A percentile compares a stretch with the other conserved stretches of the same genome.
These are phyloP conservation scores for Periconia digitata DNA, from an alignment of 2,329 filamentous ascomycete species.

Conservation along the genomic window DNA sequence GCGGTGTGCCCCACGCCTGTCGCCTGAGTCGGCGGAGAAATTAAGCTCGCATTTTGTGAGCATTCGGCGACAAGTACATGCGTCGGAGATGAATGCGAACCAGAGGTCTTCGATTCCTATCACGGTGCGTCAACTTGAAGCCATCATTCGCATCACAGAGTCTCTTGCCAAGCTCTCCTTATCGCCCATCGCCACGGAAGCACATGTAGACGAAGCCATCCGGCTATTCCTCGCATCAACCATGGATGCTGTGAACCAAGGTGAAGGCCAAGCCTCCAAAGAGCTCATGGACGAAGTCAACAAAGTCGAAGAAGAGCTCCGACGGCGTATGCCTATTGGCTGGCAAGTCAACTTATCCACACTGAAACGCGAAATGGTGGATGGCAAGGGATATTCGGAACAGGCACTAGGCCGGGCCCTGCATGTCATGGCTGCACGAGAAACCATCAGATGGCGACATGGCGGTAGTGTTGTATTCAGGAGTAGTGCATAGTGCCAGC, in stretches of 20 bases:
- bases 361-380: conserved; percentile 85
- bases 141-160: conserved; percentile 95
- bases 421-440: conserved; percentile 81
- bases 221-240: conserved; percentile 93
- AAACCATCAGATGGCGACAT: conserved; percentile 80
- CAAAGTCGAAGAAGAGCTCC: conserved; percentile 86
- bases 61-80: conserved; percentile 91
- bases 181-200: conserved; percentile 81
- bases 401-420: conserved; percentile 81
- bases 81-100: conserved; percentile 86
- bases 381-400: conserved; percentile 87
- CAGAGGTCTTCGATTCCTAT: conserved; percentile 92
- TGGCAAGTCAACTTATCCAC: conserved; percentile 92
- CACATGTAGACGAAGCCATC: conserved; percentile 96
- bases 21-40: conserved; percentile 88
- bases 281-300: conserved; percentile 89
- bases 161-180: conserved; percentile 90
- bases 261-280: conserved; percentile 73
- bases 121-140: conserved; percentile 94
- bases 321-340: conserved; percentile 84
- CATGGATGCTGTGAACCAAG: conserved; percentile 96
- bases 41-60: conserved; percentile 96
- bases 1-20: conserved; percentile 88
- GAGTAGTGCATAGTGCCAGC: conserved; percentile 60
- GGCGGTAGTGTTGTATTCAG: conserved; percentile 75